phyloP scores from a whole-genome alignment of 2,329 filamentous ascomycete species.

The Beauveria caledonica region DNA sequence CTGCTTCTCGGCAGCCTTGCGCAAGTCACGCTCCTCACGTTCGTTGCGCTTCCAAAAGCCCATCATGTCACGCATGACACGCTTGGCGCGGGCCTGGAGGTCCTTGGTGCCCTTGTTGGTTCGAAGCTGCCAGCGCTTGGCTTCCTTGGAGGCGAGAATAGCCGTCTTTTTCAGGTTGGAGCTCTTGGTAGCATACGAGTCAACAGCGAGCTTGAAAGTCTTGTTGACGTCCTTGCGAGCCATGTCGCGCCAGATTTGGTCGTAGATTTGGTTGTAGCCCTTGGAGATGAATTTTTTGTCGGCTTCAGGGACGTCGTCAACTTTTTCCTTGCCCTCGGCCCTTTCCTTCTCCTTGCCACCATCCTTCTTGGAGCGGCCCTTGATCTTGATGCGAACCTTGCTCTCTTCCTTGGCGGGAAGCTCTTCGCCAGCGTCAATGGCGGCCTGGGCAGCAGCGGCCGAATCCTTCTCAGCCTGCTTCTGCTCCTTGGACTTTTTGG shows the following conservation, averaged over 20 bases:
- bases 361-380: constrained; percentile 37
- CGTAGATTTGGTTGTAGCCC: constrained; percentile 93
- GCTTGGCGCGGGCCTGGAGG: constrained; percentile 90
- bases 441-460: constrained; percentile 81
- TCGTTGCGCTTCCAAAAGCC: constrained; percentile 99
- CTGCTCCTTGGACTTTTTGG: constrained; percentile 85
- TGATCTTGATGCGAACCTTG: constrained; percentile 58
- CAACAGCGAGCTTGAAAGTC: constrained; percentile 78
- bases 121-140: constrained; percentile 90
- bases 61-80: constrained; percentile 99
- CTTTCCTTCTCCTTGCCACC: constrained; percentile 35
- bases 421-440: constrained; percentile 70
- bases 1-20: constrained; percentile 89
- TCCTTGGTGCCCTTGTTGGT: constrained; percentile 99
- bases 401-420: constrained; percentile 49
- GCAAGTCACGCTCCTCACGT: constrained; percentile 87
- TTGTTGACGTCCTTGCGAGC: constrained; percentile 90
- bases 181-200: constrained; percentile 76
- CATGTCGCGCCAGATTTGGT: constrained; percentile 94
- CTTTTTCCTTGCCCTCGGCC: constrained; percentile 41
- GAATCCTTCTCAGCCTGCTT: constrained; percentile 75
- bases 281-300: constrained; percentile 73
- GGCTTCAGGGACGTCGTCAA: constrained; percentile 43
- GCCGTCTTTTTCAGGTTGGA: constrained; percentile 98
- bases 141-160: constrained; percentile 92